Base-by-base conservation (phyloP, 139 green algal genomes). In the Micromonas commoda region DNA sequence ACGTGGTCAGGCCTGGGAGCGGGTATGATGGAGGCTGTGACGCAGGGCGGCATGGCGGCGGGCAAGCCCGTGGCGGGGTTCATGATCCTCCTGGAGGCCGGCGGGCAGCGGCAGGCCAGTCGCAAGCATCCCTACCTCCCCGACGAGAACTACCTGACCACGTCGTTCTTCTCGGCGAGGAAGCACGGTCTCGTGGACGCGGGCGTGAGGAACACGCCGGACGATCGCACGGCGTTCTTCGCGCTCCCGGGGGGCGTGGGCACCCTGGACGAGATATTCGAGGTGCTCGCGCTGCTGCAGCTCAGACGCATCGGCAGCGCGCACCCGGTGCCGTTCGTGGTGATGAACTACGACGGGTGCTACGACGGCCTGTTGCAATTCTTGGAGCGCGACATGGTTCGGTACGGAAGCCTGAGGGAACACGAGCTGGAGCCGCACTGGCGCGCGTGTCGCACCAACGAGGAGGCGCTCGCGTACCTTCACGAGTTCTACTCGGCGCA, bases 281-380 rank as follows among this genome's bases (percentile, higher is more conserved):
- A 84, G 45, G 45, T 84, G n/a, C 38, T 84, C 4, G 37, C 66
- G 34, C 28, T 84, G 23, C 24, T 64, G 6, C 79, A 83, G 64
- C 74, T 84, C 20, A 61, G 29, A n/a, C 39, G 76, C 38, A 53
- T 80, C 1, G 76, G 64, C 5, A 76, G 20, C 26, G 64, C 37
- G 64, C 64, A 75, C 64, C 9, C 53, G 13, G 35, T 80, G 3
- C 76, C 76, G 29, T 77, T 81, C 29, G 24, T 85, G 16, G 34
- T 85, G 13, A 81, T 85, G 72, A 82, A 85, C 60, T 85, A 85
- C 66, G 77, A 82, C 37, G 81, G 81, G 3, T 77, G 37, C 33
- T 85, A 77, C 51, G 71, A 82, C 64, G 64, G 64, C 4, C 24
- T 82, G 16, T 29, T 79, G 21, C 13, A 78, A 26, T 74, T 77